Evolutionary conservation across 192 early-diverging fungal genomes (phyloP).

Genomic region (Linderina pennispora): DNA sequence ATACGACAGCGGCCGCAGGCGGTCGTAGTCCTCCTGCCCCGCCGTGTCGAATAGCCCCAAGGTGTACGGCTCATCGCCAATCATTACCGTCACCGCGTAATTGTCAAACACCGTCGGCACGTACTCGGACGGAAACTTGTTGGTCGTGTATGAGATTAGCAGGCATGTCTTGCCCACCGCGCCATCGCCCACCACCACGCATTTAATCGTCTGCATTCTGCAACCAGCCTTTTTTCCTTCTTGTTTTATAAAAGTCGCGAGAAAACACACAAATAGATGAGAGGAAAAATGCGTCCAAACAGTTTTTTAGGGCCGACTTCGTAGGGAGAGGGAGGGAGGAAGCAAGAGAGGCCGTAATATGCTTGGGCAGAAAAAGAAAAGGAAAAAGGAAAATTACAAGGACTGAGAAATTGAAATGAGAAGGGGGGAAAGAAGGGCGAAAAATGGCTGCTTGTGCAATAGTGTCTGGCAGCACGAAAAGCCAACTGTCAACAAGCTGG

Average conservation of each 20-base stretch:
- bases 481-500: no score
- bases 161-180: constrained; percentile 84
- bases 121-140: constrained; percentile 95
- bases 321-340: no score
- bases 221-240: neutral
- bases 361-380: no score
- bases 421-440: neutral
- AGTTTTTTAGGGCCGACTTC: no score
- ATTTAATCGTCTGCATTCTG: constrained; percentile 76
- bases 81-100: constrained; percentile 99
- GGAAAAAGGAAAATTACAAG: no score
- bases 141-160: constrained; percentile 93
- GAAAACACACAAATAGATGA: neutral
- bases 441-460: no score
- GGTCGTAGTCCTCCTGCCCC: constrained; percentile 93
- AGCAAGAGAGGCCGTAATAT: no score
- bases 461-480: no score
- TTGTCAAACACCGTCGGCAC: constrained; percentile 99
- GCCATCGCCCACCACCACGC: constrained; percentile 75
- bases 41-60: constrained; percentile 95
- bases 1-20: constrained; percentile 88
- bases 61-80: constrained; percentile 94
- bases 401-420: neutral
- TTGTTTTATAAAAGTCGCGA: neutral
- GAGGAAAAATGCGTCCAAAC: neutral